A percentile compares a stretch with the other conserved stretches of the same genome.
Conservation (phyloP, 495 filamentous ascomycete species). For the Eremomyces bilateralis region DNA sequence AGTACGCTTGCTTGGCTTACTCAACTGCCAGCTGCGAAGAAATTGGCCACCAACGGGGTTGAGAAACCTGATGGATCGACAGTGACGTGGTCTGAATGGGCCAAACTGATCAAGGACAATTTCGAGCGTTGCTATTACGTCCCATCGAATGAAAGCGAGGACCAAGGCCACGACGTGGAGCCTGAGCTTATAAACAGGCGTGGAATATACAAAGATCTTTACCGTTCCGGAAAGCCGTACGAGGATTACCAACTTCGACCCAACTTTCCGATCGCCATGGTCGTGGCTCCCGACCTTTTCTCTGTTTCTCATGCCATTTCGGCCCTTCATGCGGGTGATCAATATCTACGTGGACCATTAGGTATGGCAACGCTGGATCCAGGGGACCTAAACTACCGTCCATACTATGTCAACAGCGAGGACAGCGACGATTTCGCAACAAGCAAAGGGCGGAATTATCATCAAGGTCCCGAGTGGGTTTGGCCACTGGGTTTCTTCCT, state of each 20-base stretch:
- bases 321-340: constrained; percentile 60
- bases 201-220: constrained; percentile 96
- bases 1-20: constrained; percentile 69
- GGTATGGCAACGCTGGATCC: constrained; percentile 96
- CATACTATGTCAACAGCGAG: constrained; percentile 85
- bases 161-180: constrained; percentile 61
- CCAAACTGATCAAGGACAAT: constrained; percentile 52
- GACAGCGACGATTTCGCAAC: constrained; percentile 77
- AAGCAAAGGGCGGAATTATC: constrained; percentile 86
- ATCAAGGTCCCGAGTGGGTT: constrained; percentile 98
- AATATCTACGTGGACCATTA: constrained; percentile 57
- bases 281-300: constrained; percentile 78
- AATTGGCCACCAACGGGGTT: constrained; percentile 53
- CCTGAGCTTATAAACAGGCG: constrained; percentile 56
- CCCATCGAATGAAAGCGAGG: constrained; percentile 43
- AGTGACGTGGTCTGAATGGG: constrained; percentile 65
- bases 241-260: constrained; percentile 92
- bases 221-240: constrained; percentile 76
- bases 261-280: constrained; percentile 94
- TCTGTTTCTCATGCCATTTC: constrained; percentile 48
- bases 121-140: constrained; percentile 87
- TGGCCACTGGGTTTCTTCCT: constrained; percentile 96
- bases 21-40: constrained; percentile 36
- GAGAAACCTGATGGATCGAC: constrained; percentile 30
- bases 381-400: constrained; percentile 72